Conservation (phyloP, 2,329 filamentous ascomycete genomes). For the Sclerotinia trifoliorum region DNA sequence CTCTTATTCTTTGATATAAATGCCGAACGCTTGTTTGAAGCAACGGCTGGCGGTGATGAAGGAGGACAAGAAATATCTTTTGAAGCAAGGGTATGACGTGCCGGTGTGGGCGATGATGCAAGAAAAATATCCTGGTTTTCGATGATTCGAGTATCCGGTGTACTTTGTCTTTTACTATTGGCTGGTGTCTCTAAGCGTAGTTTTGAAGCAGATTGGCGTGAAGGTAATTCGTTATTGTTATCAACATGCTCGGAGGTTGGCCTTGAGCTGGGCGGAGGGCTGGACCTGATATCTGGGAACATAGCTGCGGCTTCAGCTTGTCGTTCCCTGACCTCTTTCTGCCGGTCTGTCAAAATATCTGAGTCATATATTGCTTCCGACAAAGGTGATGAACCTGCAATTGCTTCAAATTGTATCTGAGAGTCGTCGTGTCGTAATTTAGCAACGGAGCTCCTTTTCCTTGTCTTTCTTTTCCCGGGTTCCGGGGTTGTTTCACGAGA, state of each 20-base stretch:
- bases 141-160: slow-evolving; percentile 31
- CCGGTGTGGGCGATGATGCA: slow-evolving; percentile 58
- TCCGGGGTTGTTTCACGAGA: slow-evolving; percentile 38
- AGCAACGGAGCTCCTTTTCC: slow-evolving; percentile 44
- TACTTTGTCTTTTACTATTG: slow-evolving; percentile 29
- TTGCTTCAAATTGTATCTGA: slow-evolving; percentile 72
- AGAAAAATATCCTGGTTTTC: slow-evolving; percentile 42
- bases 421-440: slow-evolving; percentile 76
- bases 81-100: slow-evolving; percentile 49
- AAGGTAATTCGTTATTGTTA: slow-evolving; percentile 34
- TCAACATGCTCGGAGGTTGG: slow-evolving; percentile 28
- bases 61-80: slow-evolving; percentile 53
- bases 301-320: slow-evolving; percentile 59
- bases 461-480: slow-evolving; percentile 40
- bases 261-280: slow-evolving; percentile 40
- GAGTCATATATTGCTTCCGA: slow-evolving; percentile 56
- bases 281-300: slow-evolving; percentile 67
- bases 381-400: slow-evolving; percentile 61
- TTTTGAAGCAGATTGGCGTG: slow-evolving; percentile 31
- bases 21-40: background rate
- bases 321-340: slow-evolving; percentile 73
- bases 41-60: slow-evolving; percentile 54
- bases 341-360: slow-evolving; percentile 74
- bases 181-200: slow-evolving; percentile 22
- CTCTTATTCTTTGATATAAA: slow-evolving; percentile 28